Conservation (phyloP, 345 rosid genomes). For the Syzygium aqueum region DNA sequence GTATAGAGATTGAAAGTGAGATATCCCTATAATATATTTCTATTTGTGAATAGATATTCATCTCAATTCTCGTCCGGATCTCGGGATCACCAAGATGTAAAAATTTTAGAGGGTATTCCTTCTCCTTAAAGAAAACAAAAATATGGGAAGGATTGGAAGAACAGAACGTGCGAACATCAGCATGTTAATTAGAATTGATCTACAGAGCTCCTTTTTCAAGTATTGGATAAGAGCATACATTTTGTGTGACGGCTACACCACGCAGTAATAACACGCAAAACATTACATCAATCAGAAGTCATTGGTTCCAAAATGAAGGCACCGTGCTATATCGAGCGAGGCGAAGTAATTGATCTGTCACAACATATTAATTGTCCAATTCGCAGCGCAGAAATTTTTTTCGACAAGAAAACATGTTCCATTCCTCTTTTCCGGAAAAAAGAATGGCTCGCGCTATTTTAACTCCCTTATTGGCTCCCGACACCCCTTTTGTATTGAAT, state of each 20-base stretch:
- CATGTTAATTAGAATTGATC: not conserved
- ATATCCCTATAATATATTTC: too few relatives aligned
- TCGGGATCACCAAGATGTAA: too few relatives aligned
- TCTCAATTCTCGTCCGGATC: too few relatives aligned
- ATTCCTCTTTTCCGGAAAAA: not conserved
- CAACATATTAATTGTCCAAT: not conserved
- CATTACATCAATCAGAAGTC: accelerated
- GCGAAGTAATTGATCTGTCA: accelerated
- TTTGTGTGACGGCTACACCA: not conserved
- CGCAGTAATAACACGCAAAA: not conserved
- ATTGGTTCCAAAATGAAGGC: not conserved
- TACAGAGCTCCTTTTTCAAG: not conserved
- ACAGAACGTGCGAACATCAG: too few relatives aligned
- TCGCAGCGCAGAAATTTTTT: not conserved
- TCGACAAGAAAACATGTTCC: not conserved
- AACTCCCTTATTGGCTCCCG: too few relatives aligned
- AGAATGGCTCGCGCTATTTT: too few relatives aligned
- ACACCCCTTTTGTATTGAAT: too few relatives aligned
- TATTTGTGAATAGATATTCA: too few relatives aligned
- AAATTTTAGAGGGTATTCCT: too few relatives aligned
- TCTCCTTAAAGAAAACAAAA: too few relatives aligned
- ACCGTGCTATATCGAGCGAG: accelerated
- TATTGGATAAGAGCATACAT: not conserved
- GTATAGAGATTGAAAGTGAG: too few relatives aligned
- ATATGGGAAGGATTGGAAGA: too few relatives aligned